Evolutionary conservation across 352 stramenopile species (phyloP), one percentile per base, ranked within the genome.

Genomic region (Phytophthora pinifolia): DNA sequence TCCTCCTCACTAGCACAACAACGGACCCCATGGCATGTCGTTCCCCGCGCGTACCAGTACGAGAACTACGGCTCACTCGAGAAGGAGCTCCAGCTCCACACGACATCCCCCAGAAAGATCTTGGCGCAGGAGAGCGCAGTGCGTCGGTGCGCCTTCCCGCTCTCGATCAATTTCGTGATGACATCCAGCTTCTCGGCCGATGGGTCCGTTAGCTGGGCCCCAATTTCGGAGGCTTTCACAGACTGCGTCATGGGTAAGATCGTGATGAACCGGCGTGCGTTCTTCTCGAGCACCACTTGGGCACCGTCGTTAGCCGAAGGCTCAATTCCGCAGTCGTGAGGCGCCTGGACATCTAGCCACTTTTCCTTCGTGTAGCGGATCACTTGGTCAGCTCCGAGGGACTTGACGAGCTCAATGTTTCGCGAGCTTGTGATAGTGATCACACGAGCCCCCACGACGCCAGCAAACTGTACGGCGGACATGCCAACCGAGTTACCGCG

Each of bases 321-420:
- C 36, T 67, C 63, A 4, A 64, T 30, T 18, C 48, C 54, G 15
- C 55, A 70, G 42, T 65, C 53, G 33, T 70, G 49, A 13, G 57
- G 44, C 46, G 67, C 39, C 56, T 64, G 18, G 64, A 54, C 53
- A 22, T 67, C 29, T 31, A 15, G 15, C 62, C 52, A 59, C 22
- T 51, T 64, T 15, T 64, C 46, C 49, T 77, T 64, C 0, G 67
- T 79, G 57, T 88, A 88, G 37, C 85, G 71, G 10, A 88, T 66
- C 35, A 86, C 56, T 29, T 77, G 59, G 30, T 78, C 65, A 10
- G 46, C 60, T 17, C 66, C 75, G 1, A 70, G 31, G 31, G 53
- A 68, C 37, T 59, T 53, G 36, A 86, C 75, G 44, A 85, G 67
- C 15, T 53, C 44, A 9, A 43, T 46, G 31, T 62, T 55, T 29